These are phyloP conservation scores for Irpex sp. DNA, from an alignment of 1,284 basidiomycete genomes.

Conservation along the genomic window DNA sequence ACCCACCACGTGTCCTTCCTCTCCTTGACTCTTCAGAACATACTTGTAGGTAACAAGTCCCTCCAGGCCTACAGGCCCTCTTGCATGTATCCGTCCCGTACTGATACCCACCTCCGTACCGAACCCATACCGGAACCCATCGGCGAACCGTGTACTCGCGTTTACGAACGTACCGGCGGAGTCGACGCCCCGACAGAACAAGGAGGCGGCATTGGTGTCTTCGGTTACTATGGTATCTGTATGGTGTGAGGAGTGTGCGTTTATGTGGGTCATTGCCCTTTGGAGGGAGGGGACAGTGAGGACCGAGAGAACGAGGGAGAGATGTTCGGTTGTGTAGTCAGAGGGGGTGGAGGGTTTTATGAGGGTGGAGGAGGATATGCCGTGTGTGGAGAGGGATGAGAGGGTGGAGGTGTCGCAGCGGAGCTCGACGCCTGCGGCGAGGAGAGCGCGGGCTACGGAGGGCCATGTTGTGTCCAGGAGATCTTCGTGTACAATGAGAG, in stretches of 20 bases:
- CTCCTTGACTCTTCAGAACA: conserved; percentile 72
- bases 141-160: conserved; percentile 92
- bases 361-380: conserved; percentile 38
- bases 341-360: conserved; percentile 51
- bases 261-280: conserved; percentile 86
- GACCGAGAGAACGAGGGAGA: conserved; percentile 82
- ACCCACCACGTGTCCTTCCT: conserved; percentile 73
- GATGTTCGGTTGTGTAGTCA: conserved; percentile 87
- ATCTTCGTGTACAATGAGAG: conserved; percentile 79
- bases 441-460: conserved; percentile 69
- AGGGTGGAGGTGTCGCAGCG: conserved; percentile 75
- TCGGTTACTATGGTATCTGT: conserved; percentile 96
- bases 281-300: conserved; percentile 67
- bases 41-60: conserved; percentile 96
- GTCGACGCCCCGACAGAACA: conserved; percentile 87
- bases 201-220: conserved; percentile 56
- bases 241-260: conserved; percentile 91
- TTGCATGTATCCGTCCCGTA: conserved; percentile 94
- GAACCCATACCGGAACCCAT: conserved; percentile 96
- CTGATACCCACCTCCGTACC: conserved; percentile 98
- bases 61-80: conserved; percentile 95
- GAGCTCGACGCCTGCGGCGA: conserved; percentile 70
- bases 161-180: conserved; percentile 94
- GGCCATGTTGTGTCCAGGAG: conserved; percentile 78
- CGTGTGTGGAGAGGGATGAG: conserved; percentile 37